Percentiles rank a stretch among this genome's conserved stretches.
phyloP scores from a whole-genome alignment of 2,329 filamentous ascomycete genomes.

The Fusarium palustre region DNA sequence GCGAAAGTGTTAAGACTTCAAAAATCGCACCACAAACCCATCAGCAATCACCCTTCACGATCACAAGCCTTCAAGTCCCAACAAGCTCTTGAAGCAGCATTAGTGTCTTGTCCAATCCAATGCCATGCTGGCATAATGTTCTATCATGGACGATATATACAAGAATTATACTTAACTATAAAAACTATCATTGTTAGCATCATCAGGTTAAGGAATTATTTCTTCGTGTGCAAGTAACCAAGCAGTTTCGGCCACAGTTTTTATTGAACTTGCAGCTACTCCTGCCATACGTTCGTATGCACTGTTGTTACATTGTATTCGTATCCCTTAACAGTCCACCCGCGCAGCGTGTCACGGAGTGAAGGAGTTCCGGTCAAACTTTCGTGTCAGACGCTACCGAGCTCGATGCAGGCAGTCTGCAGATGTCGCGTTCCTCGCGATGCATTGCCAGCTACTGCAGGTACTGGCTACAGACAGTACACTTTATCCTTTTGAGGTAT shows the following conservation, averaged over 20 bases:
- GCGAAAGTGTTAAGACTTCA: too few relatives aligned
- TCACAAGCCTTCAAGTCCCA: neutral
- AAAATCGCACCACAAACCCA: too few relatives aligned
- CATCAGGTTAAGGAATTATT: neutral
- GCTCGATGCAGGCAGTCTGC: slow-evolving; percentile 13
- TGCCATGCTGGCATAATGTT: neutral
- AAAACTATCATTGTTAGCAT: neutral
- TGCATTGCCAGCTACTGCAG: slow-evolving; percentile 32
- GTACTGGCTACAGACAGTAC: slow-evolving; percentile 21
- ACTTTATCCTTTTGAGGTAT: slow-evolving; percentile 19
- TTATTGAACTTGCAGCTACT: neutral
- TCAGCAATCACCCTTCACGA: too few relatives aligned
- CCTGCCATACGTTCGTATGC: neutral
- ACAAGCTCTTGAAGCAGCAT: neutral
- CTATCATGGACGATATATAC: neutral
- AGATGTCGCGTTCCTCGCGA: slow-evolving; percentile 8
- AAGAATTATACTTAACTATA: neutral
- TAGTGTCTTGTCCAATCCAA: neutral
- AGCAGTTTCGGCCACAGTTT: neutral
- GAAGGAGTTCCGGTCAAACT: neutral
- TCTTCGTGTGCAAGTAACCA: neutral
- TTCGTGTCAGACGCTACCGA: neutral
- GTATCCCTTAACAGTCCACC: neutral
- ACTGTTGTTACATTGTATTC: neutral
- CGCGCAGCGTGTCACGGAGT: neutral